Percentiles rank a stretch among this genome's conserved stretches.
These are phyloP conservation scores for Leishmania amazonensis DNA, from an alignment of 208 protist genomes.

Conservation along the genomic window DNA sequence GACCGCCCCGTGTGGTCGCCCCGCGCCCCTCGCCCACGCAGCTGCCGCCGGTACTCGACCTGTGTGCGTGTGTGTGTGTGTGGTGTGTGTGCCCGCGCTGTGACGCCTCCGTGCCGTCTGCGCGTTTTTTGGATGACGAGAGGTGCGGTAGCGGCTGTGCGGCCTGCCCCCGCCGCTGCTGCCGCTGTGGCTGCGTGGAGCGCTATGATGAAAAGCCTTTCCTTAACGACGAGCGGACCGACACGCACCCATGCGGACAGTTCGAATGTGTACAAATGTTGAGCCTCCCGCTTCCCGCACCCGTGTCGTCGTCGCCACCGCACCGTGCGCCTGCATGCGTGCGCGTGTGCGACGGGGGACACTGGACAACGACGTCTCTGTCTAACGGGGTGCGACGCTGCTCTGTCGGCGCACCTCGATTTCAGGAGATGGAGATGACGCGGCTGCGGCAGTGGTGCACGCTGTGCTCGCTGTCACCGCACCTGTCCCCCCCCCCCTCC, in stretches of 20 bases:
- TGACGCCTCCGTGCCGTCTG: background rate
- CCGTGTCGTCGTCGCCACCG: background rate
- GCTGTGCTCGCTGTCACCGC: background rate
- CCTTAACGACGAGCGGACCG: slow-evolving; percentile 13
- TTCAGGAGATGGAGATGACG: slow-evolving; percentile 13
- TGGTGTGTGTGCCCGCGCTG: no score
- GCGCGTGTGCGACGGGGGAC: background rate
- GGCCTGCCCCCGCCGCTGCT: background rate
- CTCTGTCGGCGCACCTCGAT: slow-evolving; percentile 19
- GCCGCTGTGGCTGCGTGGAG: background rate
- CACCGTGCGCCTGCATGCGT: background rate
- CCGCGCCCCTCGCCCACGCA: no score
- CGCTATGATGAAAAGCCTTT: slow-evolving; percentile 2
- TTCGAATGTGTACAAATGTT: slow-evolving; percentile 18
- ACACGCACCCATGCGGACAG: slow-evolving; percentile 7
- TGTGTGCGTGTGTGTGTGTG: no score
- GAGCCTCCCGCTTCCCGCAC: background rate
- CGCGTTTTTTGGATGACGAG: background rate
- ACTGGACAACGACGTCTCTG: slow-evolving; percentile 11
- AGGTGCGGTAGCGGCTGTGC: no score
- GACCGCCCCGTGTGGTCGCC: no score
- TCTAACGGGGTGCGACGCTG: slow-evolving; percentile 22
- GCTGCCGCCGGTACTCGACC: no score
- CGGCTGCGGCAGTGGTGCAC: background rate
- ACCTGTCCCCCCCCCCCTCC: background rate